Evolutionary conservation across 2,329 filamentous ascomycete genomes (phyloP).

Genomic region (Chaetomiaceae sp.): DNA sequence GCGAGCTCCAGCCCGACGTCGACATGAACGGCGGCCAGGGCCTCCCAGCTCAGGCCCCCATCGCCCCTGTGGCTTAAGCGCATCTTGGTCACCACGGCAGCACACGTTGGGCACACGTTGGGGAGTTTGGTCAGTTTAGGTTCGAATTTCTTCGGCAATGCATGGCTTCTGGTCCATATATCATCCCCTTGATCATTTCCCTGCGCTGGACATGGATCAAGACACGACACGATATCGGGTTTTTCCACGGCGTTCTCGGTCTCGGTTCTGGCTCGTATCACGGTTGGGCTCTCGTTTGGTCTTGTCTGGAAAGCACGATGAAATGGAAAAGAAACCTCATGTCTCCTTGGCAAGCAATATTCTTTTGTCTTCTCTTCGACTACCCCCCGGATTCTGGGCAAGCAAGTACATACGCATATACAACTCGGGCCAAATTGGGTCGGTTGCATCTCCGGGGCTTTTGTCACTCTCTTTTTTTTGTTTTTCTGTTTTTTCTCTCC

Average conservation of each 20-base stretch:
- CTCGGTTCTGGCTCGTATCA: conserved; percentile 22
- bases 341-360: conserved; percentile 14
- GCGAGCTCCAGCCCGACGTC: conserved; percentile 44
- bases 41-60: conserved; percentile 33
- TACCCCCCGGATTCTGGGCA: neutral
- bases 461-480: neutral
- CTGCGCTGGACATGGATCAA: conserved; percentile 15
- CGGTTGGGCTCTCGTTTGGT: conserved; percentile 17
- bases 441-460: neutral
- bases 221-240: conserved; percentile 20
- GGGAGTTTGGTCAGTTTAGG: conserved; percentile 5
- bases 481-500: neutral
- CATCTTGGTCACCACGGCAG: neutral
- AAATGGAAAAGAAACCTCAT: conserved; percentile 15
- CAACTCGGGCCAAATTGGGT: too few species aligned
- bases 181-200: conserved; percentile 13
- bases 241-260: conserved; percentile 25
- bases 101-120: neutral
- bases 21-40: conserved; percentile 40
- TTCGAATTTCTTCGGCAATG: conserved; percentile 12
- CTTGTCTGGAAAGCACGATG: conserved; percentile 23
- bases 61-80: conserved; percentile 36
- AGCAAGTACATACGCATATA: neutral
- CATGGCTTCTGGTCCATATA: conserved; percentile 12
- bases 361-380: conserved; percentile 4